Evolutionary conservation across 2,329 filamentous ascomycete genomes (phyloP).

Genomic region (Aspergillus spinulosporus): DNA sequence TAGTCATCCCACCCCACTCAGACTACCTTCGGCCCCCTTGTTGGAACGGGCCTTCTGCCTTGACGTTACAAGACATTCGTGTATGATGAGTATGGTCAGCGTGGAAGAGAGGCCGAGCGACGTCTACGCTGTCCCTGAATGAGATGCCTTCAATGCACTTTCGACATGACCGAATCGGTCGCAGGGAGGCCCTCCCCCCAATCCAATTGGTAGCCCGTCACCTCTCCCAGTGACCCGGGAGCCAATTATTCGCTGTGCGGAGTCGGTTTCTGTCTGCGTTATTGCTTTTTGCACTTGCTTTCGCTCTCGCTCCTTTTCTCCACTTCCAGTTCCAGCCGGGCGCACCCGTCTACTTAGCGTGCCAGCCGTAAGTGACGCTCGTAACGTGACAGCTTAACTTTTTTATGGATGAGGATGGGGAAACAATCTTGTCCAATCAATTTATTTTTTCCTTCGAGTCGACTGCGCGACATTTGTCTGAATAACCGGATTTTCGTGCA

Average conservation of each 20-base stretch:
- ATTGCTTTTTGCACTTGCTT: neutral
- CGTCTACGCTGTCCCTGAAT: neutral
- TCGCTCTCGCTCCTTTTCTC: neutral
- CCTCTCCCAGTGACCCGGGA: constrained; percentile 14
- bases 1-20: neutral
- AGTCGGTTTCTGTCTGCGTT: constrained; percentile 8
- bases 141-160: constrained; percentile 18
- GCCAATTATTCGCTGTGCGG: constrained; percentile 20
- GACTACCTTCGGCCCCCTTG: neutral
- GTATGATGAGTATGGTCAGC: neutral
- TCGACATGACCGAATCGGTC: constrained; percentile 19
- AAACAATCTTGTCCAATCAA: constrained; percentile 2
- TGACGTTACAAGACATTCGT: neutral
- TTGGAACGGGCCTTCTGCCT: constrained; percentile 7
- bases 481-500: neutral
- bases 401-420: neutral
- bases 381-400: neutral
- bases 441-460: neutral
- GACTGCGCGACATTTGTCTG: neutral
- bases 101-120: neutral
- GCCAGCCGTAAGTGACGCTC: constrained; percentile 2
- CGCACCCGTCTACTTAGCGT: constrained; percentile 7
- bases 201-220: neutral
- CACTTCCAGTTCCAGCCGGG: constrained; percentile 4
- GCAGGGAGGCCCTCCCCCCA: constrained; percentile 13